These are phyloP conservation scores for Pythium rishiriense DNA, from an alignment of 352 stramenopile species.

Conservation along the genomic window DNA sequence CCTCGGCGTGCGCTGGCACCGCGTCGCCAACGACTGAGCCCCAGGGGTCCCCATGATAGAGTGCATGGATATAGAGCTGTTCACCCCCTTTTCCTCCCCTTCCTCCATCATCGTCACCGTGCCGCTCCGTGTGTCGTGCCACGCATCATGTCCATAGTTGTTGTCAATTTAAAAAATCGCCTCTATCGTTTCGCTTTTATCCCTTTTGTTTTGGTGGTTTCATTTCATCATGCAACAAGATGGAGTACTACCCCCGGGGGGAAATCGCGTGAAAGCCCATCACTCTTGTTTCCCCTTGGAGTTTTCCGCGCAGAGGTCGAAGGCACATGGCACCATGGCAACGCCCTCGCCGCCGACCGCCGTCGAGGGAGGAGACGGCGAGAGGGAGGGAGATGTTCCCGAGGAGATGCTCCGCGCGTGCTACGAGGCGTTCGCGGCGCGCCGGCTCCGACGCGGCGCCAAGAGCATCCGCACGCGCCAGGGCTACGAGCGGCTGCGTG, in stretches of 20 bases:
- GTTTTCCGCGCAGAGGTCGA: too few species aligned
- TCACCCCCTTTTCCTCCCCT: too few species aligned
- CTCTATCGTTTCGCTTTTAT: too few species aligned
- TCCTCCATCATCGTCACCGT: background rate
- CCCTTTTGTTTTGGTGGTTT: too few species aligned
- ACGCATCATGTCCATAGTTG: too few species aligned
- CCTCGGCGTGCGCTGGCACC: conserved; percentile 30
- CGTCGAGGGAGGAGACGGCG: background rate
- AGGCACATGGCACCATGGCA: background rate
- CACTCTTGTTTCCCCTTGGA: too few species aligned
- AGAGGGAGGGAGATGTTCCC: conserved; percentile 1
- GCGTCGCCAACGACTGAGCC: conserved; percentile 13
- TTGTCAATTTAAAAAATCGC: too few species aligned
- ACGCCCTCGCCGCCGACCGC: background rate
- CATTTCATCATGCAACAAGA: too few species aligned
- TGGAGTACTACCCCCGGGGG: too few species aligned
- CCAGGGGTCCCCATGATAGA: background rate
- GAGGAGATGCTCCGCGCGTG: conserved; percentile 15
- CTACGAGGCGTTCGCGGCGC: conserved; percentile 27
- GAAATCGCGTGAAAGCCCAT: too few species aligned
- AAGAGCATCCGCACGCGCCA: conserved; percentile 23
- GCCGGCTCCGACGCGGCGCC: conserved; percentile 15
- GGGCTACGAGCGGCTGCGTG: conserved; percentile 25
- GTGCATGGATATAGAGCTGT: background rate
- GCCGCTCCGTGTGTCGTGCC: too few species aligned